A percentile compares a stretch with the other conserved stretches of the same genome.
Evolutionary conservation across 192 early-diverging fungal species (phyloP).

Genomic region (Entrophospora sp.): DNA sequence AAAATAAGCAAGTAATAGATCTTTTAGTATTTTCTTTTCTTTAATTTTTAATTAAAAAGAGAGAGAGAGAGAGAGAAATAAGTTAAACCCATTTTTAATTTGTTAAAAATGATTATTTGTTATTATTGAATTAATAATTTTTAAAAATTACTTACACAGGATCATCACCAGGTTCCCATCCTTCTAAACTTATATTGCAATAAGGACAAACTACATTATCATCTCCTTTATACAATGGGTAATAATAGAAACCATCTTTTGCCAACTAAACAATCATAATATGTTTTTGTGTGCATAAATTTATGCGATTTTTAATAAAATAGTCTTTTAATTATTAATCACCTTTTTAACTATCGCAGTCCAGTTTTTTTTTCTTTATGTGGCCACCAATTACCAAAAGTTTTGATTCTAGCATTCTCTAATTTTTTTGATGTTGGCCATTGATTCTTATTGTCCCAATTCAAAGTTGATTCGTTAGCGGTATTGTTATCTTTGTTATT

Average conservation of each 20-base stretch:
- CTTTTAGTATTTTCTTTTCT: constrained; percentile 25
- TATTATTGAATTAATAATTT: background rate
- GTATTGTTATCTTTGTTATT: background rate
- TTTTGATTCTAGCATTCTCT: constrained; percentile 26
- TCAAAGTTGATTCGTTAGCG: constrained; percentile 17
- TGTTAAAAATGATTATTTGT: too few species aligned
- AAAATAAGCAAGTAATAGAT: constrained; percentile 23
- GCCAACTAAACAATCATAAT: constrained; percentile 34
- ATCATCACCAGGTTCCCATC: constrained; percentile 30
- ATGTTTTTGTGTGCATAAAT: too few species aligned
- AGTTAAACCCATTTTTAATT: background rate
- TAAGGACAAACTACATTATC: constrained; percentile 30
- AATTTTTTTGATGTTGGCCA: constrained; percentile 25
- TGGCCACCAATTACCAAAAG: constrained; percentile 35
- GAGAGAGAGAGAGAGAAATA: background rate
- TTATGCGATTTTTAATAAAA: background rate
- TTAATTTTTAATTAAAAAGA: background rate
- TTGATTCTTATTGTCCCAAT: constrained; percentile 26
- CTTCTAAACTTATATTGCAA: constrained; percentile 25
- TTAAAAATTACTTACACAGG: constrained; percentile 18
- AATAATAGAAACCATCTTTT: constrained; percentile 30
- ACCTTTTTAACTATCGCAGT: constrained; percentile 24
- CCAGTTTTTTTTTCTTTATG: constrained; percentile 23
- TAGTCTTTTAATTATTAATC: background rate
- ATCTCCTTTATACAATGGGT: constrained; percentile 18